phyloP scores from a whole-genome alignment of 164 flowering plant species.

The Paratinospora sagittata region DNA sequence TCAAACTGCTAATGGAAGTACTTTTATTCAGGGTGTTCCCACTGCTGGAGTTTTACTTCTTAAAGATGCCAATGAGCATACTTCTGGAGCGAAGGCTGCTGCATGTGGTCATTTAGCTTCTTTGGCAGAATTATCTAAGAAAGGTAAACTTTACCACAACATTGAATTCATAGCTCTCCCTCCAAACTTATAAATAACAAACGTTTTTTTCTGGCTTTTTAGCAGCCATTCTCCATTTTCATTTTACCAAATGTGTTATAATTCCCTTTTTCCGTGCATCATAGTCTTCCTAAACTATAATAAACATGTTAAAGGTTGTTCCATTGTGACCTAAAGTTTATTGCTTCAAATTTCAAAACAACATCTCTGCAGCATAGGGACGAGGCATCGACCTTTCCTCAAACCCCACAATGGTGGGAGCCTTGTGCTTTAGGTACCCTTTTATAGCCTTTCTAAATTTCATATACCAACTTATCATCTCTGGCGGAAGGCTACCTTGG shows the following conservation, averaged over 20 bases:
- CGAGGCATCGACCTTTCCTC: too few relatives aligned
- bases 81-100: conserved; percentile 88
- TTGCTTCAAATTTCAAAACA: too few relatives aligned
- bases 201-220: background rate
- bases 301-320: too few relatives aligned
- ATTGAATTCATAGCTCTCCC: too few relatives aligned
- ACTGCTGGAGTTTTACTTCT: conserved; percentile 43
- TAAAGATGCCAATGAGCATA: conserved; percentile 48
- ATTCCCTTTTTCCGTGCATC: background rate
- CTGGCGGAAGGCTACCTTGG: background rate
- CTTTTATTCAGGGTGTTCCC: conserved; percentile 34
- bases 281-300: background rate
- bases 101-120: conserved; percentile 78
- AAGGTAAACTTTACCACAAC: conserved; percentile 34
- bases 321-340: too few relatives aligned
- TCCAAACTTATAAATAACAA: too few relatives aligned
- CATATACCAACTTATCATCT: background rate
- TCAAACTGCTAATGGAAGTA: conserved; percentile 9
- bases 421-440: too few relatives aligned
- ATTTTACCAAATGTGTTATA: background rate
- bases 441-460: too few relatives aligned
- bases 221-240: background rate
- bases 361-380: too few relatives aligned
- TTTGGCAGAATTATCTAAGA: conserved; percentile 55
- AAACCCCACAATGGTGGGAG: too few relatives aligned